Evolutionary conservation across 2,329 filamentous ascomycete genomes (phyloP).

Genomic region (Fusarium staphyleae): DNA sequence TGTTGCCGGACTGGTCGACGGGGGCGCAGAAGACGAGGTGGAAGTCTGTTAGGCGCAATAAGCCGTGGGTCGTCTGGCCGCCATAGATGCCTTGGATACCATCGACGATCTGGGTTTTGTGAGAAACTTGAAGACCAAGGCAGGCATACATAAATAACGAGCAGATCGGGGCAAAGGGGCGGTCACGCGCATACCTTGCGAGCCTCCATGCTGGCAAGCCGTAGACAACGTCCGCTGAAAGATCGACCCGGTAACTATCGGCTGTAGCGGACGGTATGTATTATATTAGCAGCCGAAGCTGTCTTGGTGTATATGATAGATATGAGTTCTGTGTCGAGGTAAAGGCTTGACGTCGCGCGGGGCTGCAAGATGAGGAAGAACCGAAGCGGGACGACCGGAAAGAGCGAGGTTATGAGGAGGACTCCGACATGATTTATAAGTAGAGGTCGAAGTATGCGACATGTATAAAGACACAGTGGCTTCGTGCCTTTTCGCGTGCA

Average conservation of each 20-base stretch:
- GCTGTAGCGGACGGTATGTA: neutral
- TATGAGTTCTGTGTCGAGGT: slow-evolving; percentile 7
- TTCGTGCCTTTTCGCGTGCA: neutral
- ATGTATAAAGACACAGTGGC: slow-evolving; percentile 2
- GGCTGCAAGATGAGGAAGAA: slow-evolving; percentile 22
- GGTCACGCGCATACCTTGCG: slow-evolving; percentile 47
- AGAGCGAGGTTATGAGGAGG: slow-evolving; percentile 21
- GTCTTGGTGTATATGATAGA: neutral
- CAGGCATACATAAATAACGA: neutral
- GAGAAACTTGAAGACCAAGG: slow-evolving; percentile 16
- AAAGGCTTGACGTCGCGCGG: slow-evolving; percentile 19
- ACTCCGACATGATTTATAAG: slow-evolving; percentile 25
- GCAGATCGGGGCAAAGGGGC: neutral
- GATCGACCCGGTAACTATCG: neutral
- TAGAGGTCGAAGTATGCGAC: neutral
- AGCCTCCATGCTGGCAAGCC: slow-evolving; percentile 48
- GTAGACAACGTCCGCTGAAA: slow-evolving; percentile 6
- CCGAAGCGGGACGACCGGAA: slow-evolving; percentile 17
- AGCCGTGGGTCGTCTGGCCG: slow-evolving; percentile 63
- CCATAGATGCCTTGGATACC: slow-evolving; percentile 67
- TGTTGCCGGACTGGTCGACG: slow-evolving; percentile 41
- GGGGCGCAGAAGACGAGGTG: slow-evolving; percentile 64
- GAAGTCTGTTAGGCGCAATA: slow-evolving; percentile 67
- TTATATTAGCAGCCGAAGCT: neutral
- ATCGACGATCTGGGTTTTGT: slow-evolving; percentile 55